These are phyloP conservation scores for Phyllosticta citriasiana DNA, from an alignment of 2,329 filamentous ascomycete species.

Conservation along the genomic window DNA sequence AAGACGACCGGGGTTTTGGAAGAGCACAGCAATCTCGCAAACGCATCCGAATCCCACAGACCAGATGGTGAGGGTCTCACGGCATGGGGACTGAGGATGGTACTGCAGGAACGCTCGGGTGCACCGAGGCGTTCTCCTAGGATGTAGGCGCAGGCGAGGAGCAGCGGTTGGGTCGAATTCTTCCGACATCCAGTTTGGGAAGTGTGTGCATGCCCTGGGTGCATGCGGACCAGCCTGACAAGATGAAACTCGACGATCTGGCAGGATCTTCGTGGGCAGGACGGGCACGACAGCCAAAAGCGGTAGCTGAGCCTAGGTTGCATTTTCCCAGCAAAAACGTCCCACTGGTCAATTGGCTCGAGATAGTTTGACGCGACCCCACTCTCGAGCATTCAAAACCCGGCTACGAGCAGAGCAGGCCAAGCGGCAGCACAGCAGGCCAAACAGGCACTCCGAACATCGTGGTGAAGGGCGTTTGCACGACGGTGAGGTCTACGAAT, in stretches of 20 bases:
- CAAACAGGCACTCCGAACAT: slow-evolving; percentile 8
- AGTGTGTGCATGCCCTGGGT: background rate
- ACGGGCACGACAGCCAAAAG: background rate
- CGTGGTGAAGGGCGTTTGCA: slow-evolving; percentile 6
- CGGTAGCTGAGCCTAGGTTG: slow-evolving; percentile 7
- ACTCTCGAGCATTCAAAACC: background rate
- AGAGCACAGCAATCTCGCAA: background rate
- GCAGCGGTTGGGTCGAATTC: slow-evolving; percentile 10
- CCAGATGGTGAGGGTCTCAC: background rate
- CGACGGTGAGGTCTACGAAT: background rate
- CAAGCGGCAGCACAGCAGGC: slow-evolving; percentile 2
- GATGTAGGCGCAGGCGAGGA: slow-evolving; percentile 3
- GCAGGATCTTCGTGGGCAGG: slow-evolving; percentile 1
- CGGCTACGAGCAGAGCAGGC: background rate
- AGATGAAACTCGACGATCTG: background rate
- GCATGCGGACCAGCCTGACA: background rate
- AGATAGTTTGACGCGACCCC: background rate
- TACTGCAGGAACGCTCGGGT: slow-evolving; percentile 11
- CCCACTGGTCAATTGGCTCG: background rate
- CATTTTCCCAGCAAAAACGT: slow-evolving; percentile 3
- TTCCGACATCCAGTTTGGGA: slow-evolving; percentile 2
- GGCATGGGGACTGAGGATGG: background rate
- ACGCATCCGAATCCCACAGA: background rate
- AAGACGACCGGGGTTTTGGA: background rate
- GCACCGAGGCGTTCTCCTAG: slow-evolving; percentile 7